Evolutionary conservation across 345 rosid species (phyloP).

Genomic region (Aegle marmelos): DNA sequence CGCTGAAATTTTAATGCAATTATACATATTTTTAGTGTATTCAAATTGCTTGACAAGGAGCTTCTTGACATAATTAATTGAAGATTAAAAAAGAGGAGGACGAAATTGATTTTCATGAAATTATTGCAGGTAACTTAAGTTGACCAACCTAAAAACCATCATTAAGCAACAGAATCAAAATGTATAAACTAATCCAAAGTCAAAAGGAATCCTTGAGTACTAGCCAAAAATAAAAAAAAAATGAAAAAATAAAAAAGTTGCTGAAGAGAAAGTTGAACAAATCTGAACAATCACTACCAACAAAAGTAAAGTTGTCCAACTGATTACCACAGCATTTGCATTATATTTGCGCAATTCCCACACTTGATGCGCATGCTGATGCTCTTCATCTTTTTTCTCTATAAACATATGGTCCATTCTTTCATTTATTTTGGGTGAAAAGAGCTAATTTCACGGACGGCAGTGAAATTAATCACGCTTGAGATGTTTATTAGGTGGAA

Average conservation of each 20-base stretch:
- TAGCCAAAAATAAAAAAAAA: neutral
- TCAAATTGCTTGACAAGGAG: neutral
- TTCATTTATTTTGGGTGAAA: neutral
- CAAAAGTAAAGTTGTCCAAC: constrained; percentile 15
- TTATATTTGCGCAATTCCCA: constrained; percentile 14
- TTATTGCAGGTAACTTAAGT: neutral
- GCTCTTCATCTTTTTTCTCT: neutral
- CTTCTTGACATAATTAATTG: neutral
- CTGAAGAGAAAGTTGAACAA: constrained; percentile 7
- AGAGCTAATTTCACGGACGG: neutral
- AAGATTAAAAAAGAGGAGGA: neutral
- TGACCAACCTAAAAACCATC: constrained; percentile 10
- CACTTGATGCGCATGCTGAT: constrained; percentile 24
- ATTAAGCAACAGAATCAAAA: neutral
- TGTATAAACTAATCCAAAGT: constrained; percentile 10
- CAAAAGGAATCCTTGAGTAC: constrained; percentile 13
- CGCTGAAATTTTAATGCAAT: too few relatives aligned
- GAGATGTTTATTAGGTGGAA: neutral
- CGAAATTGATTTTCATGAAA: neutral
- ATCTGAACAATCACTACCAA: constrained; percentile 14
- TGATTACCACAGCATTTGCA: constrained; percentile 5
- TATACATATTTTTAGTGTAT: too few relatives aligned
- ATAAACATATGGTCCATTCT: neutral
- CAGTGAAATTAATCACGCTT: neutral
- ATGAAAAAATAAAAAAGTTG: neutral